Base-by-base conservation (phyloP, 2,329 filamentous ascomycete species). In the Talaromyces sp. region DNA sequence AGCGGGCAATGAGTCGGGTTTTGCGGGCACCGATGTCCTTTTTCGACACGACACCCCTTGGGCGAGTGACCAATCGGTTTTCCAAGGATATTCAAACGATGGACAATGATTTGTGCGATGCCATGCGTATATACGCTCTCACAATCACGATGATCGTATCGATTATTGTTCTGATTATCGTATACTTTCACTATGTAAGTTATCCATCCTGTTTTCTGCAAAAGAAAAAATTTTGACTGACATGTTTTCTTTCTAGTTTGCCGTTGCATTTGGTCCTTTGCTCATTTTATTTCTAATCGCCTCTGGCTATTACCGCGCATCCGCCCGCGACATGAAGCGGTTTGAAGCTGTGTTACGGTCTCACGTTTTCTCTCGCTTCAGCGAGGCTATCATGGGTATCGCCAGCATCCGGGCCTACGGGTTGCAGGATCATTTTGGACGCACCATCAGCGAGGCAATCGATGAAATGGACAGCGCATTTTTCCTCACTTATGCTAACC, bases 21-120 rank as follows among this genome's bases (percentile, higher is more conserved):
- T 74, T 89, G 8, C 80, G 86, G 54, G 87, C 87, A 3, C 87
- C 87, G 1, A 88, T 89, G 92, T 89, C 90, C 4, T 98, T 98
- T 79, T 98, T 98, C 78, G 95, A 99, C 70, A 98, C 95, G 0
- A 98, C 95, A 0, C 95, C 95, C 0, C 83, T 98, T 1, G 95
- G 95, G 23, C 89, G 94, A 42, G 97, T 98, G 73, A 96, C 92
- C 27, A 98, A 98, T 74, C 90, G 95, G 16, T 98, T 98, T 77
- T 96, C 92, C 34, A 89, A 94, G 68, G 95, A 99, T 70, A 90
- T 98, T 47, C 92, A 97, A 70, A 91, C 95, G 61, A 96, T 98
- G 92, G 95, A 98, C 78, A 96, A 96, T 74, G 91, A 88, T 62
- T 79, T 97, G 51, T 89, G 89, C 0, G 94, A 97, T 69, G 89